A percentile compares a stretch with the other conserved stretches of the same genome.
Conservation (phyloP, 306 rosid genomes). For the Vigna reflexopilosa region DNA sequence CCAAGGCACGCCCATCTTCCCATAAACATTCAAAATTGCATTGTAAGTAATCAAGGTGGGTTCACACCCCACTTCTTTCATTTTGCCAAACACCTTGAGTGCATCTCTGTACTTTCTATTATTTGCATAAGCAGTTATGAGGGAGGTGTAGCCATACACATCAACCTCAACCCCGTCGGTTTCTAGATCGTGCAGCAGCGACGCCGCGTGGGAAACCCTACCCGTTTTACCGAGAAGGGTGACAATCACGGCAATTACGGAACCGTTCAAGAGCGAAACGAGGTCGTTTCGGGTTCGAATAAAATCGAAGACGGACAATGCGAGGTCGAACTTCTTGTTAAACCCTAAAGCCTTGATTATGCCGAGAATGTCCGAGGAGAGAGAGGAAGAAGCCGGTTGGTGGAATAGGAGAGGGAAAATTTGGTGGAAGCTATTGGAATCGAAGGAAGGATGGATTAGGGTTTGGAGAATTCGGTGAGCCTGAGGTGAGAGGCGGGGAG, state of each 20-base stretch:
- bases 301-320: constrained; percentile 66
- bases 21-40: constrained; percentile 79
- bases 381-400: constrained; percentile 4
- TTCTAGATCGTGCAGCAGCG: constrained; percentile 60
- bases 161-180: constrained; percentile 65
- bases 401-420: constrained; percentile 45
- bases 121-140: constrained; percentile 71
- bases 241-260: constrained; percentile 65
- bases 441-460: constrained; percentile 58
- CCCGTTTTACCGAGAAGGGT: constrained; percentile 75
- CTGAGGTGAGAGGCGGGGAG: constrained; percentile 59
- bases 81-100: constrained; percentile 62
- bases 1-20: constrained; percentile 93
- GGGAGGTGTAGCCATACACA: constrained; percentile 78
- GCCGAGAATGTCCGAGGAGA: constrained; percentile 63
- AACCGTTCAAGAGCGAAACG: constrained; percentile 53
- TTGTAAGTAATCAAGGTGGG: constrained; percentile 82
- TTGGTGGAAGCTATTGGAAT: constrained; percentile 47
- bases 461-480: constrained; percentile 64
- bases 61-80: constrained; percentile 69
- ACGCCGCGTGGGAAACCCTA: constrained; percentile 61
- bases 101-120: constrained; percentile 83
- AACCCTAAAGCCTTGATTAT: constrained; percentile 70
- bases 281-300: constrained; percentile 52
- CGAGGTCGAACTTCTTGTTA: constrained; percentile 65